A percentile compares a stretch with the other conserved stretches of the same genome.
These are phyloP conservation scores for Pythium oligandrum DNA, from an alignment of 352 stramenopile genomes.

Conservation along the genomic window DNA sequence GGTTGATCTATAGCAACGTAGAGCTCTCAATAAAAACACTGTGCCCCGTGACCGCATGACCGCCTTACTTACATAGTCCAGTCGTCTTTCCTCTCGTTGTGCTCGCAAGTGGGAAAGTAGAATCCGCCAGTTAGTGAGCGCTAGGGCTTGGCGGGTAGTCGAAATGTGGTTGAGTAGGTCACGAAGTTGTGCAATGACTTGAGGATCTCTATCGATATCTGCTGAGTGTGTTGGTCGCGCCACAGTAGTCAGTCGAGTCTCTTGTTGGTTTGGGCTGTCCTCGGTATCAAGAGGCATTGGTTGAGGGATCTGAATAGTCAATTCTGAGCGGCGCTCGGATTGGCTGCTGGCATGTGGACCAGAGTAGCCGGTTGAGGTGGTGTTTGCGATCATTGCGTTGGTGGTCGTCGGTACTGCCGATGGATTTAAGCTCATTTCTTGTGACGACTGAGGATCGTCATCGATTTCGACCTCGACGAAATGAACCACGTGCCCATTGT, in stretches of 20 bases:
- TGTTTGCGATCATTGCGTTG: no score
- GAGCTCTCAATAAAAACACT: background rate
- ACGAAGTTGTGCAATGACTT: slow-evolving; percentile 47
- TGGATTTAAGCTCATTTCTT: no score
- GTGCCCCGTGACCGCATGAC: no score
- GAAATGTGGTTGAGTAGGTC: slow-evolving; percentile 34
- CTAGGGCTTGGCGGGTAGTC: slow-evolving; percentile 19
- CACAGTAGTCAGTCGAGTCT: background rate
- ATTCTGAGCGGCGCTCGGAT: background rate
- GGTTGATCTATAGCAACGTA: slow-evolving; percentile 8
- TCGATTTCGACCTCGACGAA: slow-evolving; percentile 19
- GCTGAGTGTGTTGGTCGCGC: no score
- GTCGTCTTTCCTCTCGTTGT: slow-evolving; percentile 21
- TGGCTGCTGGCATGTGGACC: no score
- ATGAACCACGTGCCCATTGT: no score
- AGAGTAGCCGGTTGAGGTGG: no score
- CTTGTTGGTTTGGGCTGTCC: background rate
- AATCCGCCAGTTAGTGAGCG: slow-evolving; percentile 35
- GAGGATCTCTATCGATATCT: slow-evolving; percentile 29
- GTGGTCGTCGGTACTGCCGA: no score
- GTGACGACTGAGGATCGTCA: slow-evolving; percentile 1
- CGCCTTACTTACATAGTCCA: slow-evolving; percentile 33
- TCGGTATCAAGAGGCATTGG: background rate
- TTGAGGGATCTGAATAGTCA: slow-evolving; percentile 10
- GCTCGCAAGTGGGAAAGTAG: slow-evolving; percentile 33